A percentile compares a stretch with the other conserved stretches of the same genome.
Evolutionary conservation across 495 filamentous ascomycete species (phyloP).

Genomic region (Amniculicola lignicola): DNA sequence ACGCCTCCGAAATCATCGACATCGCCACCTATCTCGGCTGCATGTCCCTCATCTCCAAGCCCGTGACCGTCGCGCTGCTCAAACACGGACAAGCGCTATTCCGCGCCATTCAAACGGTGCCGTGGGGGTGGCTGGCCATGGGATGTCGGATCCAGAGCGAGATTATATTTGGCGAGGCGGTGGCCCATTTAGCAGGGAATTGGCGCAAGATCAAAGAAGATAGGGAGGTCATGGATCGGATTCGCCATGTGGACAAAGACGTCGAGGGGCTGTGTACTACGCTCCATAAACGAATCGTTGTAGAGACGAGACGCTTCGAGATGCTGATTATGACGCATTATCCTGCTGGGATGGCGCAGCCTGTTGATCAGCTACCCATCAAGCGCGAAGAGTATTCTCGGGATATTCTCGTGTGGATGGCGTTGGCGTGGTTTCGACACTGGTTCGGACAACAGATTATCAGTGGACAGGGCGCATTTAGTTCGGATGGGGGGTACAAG

Average conservation of each 20-base stretch:
- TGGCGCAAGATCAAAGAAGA: constrained; percentile 34
- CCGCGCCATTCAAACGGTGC: constrained; percentile 40
- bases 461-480: constrained; percentile 24
- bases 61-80: constrained; percentile 45
- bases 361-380: constrained; percentile 8
- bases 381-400: constrained; percentile 33
- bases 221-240: too few species aligned
- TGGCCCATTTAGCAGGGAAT: constrained; percentile 49
- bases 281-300: too few species aligned
- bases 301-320: too few species aligned
- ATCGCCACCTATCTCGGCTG: constrained; percentile 46
- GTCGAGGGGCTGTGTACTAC: too few species aligned
- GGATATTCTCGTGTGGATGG: constrained; percentile 41
- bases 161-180: constrained; percentile 48
- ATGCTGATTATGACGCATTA: constrained; percentile 12
- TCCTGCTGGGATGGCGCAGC: constrained; percentile 14
- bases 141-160: constrained; percentile 44
- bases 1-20: constrained; percentile 40
- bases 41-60: constrained; percentile 39
- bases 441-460: constrained; percentile 31
- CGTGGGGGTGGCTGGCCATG: constrained; percentile 46
- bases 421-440: constrained; percentile 34
- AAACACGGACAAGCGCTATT: constrained; percentile 44
- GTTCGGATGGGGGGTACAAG: constrained; percentile 34
- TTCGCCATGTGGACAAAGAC: too few species aligned